Percentiles rank a stretch among this genome's conserved stretches.
These are phyloP conservation scores for Pseudomassariella vexata DNA, from an alignment of 2,329 filamentous ascomycete genomes.

Conservation along the genomic window DNA sequence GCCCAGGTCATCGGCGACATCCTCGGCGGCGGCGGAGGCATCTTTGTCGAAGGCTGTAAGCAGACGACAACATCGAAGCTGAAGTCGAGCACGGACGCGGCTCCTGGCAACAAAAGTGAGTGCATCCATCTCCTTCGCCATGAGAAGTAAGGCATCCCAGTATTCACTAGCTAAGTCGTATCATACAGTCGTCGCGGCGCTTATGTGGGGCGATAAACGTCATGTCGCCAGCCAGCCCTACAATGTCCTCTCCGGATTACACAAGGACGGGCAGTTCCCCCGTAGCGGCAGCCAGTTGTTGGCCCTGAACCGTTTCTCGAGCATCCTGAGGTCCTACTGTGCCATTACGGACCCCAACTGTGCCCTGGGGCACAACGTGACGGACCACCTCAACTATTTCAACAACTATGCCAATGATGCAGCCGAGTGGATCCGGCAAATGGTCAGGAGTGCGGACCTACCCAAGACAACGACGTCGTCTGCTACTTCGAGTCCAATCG, in stretches of 20 bases:
- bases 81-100: conserved; percentile 16
- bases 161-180: too few relatives aligned
- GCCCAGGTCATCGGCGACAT: conserved; percentile 31
- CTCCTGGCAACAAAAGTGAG: conserved; percentile 28
- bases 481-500: too few relatives aligned
- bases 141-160: too few relatives aligned
- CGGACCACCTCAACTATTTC: conserved; percentile 3
- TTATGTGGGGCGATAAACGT: conserved; percentile 27
- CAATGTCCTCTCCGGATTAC: conserved; percentile 23
- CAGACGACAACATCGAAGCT: conserved; percentile 18
- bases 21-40: conserved; percentile 27
- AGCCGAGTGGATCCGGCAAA: conserved; percentile 2
- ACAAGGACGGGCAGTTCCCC: conserved; percentile 9
- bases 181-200: conserved; percentile 24
- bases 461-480: neutral
- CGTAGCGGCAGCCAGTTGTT: neutral
- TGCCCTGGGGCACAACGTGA: neutral
- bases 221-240: conserved; percentile 28
- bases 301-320: neutral
- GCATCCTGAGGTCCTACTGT: conserved; percentile 3
- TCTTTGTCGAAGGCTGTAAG: conserved; percentile 25
- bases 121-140: conserved; percentile 2
- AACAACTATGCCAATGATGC: conserved; percentile 1
- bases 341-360: conserved; percentile 2
- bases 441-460: too few relatives aligned